phyloP scores from a whole-genome alignment of 805 yeast species.

The Wickerhamomyces pijperi region DNA sequence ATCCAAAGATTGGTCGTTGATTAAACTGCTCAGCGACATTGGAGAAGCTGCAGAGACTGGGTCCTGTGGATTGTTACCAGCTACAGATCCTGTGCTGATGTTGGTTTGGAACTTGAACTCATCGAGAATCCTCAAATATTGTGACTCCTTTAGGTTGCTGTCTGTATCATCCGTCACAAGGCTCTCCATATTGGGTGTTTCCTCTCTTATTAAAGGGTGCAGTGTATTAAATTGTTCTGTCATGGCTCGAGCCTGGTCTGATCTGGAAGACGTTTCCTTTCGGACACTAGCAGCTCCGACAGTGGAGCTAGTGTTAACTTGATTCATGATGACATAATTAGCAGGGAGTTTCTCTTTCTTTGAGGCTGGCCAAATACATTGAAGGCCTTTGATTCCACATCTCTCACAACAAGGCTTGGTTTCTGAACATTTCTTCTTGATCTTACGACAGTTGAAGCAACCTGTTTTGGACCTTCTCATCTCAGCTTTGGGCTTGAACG shows the following conservation, averaged over 20 bases:
- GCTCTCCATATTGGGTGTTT: neutral
- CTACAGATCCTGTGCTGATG: too few species aligned
- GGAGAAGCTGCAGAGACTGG: neutral
- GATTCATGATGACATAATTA: constrained; percentile 9
- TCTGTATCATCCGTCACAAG: neutral
- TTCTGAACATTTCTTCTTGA: constrained; percentile 59
- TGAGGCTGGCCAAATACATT: constrained; percentile 16
- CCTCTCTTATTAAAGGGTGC: constrained; percentile 1
- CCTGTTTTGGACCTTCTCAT: constrained; percentile 10
- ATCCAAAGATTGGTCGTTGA: neutral
- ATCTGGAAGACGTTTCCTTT: too few species aligned
- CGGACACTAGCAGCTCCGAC: too few species aligned
- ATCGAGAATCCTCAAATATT: neutral
- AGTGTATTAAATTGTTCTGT: too few species aligned
- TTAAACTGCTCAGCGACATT: neutral
- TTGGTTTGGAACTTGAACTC: neutral
- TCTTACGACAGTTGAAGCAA: constrained; percentile 28
- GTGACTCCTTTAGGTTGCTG: neutral
- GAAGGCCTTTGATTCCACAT: constrained; percentile 25
- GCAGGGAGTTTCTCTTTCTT: constrained; percentile 11
- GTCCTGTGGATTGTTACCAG: too few species aligned
- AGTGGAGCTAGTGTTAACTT: too few species aligned
- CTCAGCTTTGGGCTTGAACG: constrained; percentile 1
- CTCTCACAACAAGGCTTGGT: constrained; percentile 29
- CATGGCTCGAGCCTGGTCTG: too few species aligned